A percentile compares a stretch with the other conserved stretches of the same genome.
Evolutionary conservation across 331 rosid genomes (phyloP).

Genomic region (Spiraea crenata): DNA sequence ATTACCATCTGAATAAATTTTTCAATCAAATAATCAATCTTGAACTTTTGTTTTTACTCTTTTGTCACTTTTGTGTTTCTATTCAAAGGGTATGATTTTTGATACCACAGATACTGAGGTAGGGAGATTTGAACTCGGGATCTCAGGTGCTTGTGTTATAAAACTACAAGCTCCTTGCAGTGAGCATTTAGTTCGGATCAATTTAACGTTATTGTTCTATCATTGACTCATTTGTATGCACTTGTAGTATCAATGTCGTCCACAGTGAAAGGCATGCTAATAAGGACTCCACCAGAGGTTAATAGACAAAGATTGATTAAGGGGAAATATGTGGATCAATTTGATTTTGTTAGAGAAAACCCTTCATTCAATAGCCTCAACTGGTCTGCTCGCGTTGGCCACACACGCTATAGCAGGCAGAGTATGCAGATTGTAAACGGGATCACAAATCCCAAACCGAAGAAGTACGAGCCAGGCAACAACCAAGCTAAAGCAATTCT

Average conservation of each 20-base stretch:
- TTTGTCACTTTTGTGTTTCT: background rate
- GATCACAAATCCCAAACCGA: conserved; percentile 24
- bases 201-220: background rate
- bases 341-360: conserved; percentile 20
- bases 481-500: conserved; percentile 39
- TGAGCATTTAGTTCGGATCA: background rate
- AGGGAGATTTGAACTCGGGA: too few relatives aligned
- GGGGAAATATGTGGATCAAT: conserved; percentile 31
- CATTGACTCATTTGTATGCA: background rate
- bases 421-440: conserved; percentile 12
- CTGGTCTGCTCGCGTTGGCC: conserved; percentile 15
- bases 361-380: conserved; percentile 9
- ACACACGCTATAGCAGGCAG: conserved; percentile 10
- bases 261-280: conserved; percentile 50
- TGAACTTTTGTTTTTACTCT: background rate
- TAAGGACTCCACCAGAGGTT: conserved; percentile 42
- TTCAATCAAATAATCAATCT: background rate
- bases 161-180: too few relatives aligned
- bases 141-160: too few relatives aligned
- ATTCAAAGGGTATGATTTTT: too few relatives aligned
- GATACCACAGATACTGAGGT: too few relatives aligned
- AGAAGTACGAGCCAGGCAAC: conserved; percentile 35
- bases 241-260: conserved; percentile 40
- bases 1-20: background rate
- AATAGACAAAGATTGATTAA: conserved; percentile 28